Conservation (phyloP, 208 protist species). For the Acanthamoeba royreba region DNA sequence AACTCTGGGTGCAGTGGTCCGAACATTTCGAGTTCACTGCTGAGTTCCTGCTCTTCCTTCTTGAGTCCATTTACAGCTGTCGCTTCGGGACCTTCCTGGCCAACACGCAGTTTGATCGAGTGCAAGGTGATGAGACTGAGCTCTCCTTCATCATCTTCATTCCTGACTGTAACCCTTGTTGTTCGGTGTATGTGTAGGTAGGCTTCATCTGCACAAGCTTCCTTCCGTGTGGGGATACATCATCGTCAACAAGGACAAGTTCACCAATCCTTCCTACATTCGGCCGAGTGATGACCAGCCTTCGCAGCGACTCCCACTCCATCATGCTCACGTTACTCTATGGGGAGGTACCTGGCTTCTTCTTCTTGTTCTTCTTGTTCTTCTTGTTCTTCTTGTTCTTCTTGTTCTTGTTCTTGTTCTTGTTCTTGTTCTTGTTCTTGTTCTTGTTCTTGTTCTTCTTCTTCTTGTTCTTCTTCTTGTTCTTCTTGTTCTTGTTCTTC, state of each 20-base stretch:
- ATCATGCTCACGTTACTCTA: neutral
- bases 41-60: neutral
- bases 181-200: too few relatives aligned
- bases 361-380: too few relatives aligned
- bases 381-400: too few relatives aligned
- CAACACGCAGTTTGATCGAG: neutral
- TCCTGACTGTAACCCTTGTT: too few relatives aligned
- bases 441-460: too few relatives aligned
- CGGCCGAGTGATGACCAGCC: neutral
- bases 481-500: too few relatives aligned
- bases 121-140: neutral
- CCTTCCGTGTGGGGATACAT: neutral
- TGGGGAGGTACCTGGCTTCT: neutral
- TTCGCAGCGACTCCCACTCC: neutral
- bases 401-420: too few relatives aligned
- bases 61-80: neutral
- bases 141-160: neutral
- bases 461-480: too few relatives aligned
- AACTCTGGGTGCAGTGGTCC: neutral
- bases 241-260: neutral
- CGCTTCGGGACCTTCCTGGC: constrained; percentile 12
- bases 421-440: too few relatives aligned
- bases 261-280: neutral
- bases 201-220: neutral
- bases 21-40: neutral